Evolutionary conservation across 768 basidiomycete species (phyloP).

Genomic region (Mycena galericulata): DNA sequence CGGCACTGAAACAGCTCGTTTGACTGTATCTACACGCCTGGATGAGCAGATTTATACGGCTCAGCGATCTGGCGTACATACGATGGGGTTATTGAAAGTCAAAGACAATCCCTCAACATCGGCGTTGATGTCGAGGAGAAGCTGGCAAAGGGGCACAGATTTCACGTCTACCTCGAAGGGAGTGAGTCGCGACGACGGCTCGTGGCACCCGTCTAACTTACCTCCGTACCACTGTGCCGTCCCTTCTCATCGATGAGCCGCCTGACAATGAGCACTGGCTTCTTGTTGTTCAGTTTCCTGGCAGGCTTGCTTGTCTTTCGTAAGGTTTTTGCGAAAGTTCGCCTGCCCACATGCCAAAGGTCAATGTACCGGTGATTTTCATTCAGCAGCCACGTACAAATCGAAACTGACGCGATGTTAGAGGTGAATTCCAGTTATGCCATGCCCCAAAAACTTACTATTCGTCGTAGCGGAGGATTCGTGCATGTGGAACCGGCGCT

Average conservation of each 20-base stretch:
- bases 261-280: conserved; percentile 39
- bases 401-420: not conserved
- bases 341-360: not conserved
- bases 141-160: conserved; percentile 30
- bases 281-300: conserved; percentile 35
- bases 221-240: conserved; percentile 24
- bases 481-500: conserved; percentile 1
- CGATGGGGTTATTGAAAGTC: not conserved
- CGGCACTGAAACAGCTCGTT: conserved; percentile 34
- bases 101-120: conserved; percentile 1
- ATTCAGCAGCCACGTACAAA: not conserved
- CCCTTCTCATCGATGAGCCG: conserved; percentile 40
- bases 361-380: not conserved
- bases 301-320: conserved; percentile 39
- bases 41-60: not conserved
- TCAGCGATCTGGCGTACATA: not conserved
- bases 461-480: conserved; percentile 37
- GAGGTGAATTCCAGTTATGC: not conserved
- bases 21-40: conserved; percentile 23
- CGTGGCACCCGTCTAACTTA: too few relatives aligned
- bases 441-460: conserved; percentile 24
- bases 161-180: conserved; percentile 40
- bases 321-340: conserved; percentile 32
- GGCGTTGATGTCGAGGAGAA: conserved; percentile 36
- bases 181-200: too few relatives aligned